These are phyloP conservation scores for Multifurca ochricompacta DNA, from an alignment of 768 basidiomycete genomes.

Conservation along the genomic window DNA sequence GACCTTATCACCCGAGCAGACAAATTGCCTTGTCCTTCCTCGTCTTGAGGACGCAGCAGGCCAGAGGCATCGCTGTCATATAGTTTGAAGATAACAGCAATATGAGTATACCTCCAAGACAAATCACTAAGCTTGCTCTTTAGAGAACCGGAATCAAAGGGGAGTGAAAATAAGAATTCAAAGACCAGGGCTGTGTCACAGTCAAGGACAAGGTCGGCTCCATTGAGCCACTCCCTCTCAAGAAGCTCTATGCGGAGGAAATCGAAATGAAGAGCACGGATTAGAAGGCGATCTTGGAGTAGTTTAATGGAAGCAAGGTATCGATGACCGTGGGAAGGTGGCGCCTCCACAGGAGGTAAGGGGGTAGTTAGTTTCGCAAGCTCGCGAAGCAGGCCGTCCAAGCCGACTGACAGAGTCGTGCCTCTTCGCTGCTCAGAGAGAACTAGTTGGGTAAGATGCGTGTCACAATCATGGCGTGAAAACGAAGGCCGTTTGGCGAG, in stretches of 20 bases:
- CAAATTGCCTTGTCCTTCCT: not conserved
- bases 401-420: not conserved
- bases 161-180: slow-evolving; percentile 37
- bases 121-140: slow-evolving; percentile 38
- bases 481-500: slow-evolving; percentile 34
- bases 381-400: not conserved
- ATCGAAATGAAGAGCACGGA: slow-evolving; percentile 40
- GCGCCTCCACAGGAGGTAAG: not conserved
- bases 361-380: slow-evolving; percentile 1
- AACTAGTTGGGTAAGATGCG: not conserved
- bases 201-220: slow-evolving; percentile 62
- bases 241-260: slow-evolving; percentile 47
- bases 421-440: not conserved
- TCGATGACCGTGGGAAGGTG: slow-evolving; percentile 38
- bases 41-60: slow-evolving; percentile 45
- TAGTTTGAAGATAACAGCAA: slow-evolving; percentile 51
- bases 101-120: slow-evolving; percentile 53
- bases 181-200: slow-evolving; percentile 51
- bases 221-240: slow-evolving; percentile 54
- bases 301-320: slow-evolving; percentile 65
- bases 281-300: slow-evolving; percentile 58
- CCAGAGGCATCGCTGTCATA: slow-evolving; percentile 11
- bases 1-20: slow-evolving; percentile 44
- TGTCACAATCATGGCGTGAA: slow-evolving; percentile 25
- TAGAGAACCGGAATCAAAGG: slow-evolving; percentile 41